Conservation (phyloP, 371 early-diverging fungal genomes). For the Mortierella sp. region DNA sequence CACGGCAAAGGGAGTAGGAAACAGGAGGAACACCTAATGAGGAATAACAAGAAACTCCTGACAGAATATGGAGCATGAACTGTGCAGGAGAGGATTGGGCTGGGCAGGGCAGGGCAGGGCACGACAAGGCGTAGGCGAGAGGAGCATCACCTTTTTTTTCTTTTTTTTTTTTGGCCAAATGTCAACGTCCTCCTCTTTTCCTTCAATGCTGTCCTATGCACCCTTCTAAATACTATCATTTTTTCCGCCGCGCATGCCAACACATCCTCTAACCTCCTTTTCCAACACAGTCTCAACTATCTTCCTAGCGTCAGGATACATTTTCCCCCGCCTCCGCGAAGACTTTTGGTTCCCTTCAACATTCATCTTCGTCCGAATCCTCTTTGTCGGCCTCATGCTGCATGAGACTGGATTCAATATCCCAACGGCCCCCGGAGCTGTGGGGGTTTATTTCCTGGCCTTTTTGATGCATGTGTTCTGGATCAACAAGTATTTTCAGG, state of each 20-base stretch:
- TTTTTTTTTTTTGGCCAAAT: no score
- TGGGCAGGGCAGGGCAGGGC: no score
- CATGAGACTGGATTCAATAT: conserved; percentile 30
- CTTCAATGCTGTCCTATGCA: no score
- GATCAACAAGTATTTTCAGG: conserved; percentile 29
- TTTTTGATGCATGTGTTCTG: conserved; percentile 30
- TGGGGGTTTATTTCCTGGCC: conserved; percentile 10
- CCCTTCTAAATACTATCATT: no score
- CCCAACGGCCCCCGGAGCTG: background rate
- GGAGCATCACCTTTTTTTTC: background rate
- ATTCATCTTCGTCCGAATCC: conserved; percentile 24
- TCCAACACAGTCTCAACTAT: conserved; percentile 23
- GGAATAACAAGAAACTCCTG: no score
- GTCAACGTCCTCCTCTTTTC: no score
- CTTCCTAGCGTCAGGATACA: conserved; percentile 24
- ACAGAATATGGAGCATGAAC: no score
- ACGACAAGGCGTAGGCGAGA: background rate
- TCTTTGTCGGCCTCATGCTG: conserved; percentile 18
- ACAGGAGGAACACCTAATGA: no score
- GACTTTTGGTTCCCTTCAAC: conserved; percentile 46
- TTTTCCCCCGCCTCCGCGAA: conserved; percentile 27
- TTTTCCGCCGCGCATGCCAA: no score
- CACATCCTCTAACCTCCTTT: background rate
- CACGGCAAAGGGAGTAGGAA: background rate
- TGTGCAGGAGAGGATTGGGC: no score